These are phyloP conservation scores for Colletotrichum tamarilloi DNA, from an alignment of 2,329 filamentous ascomycete genomes.

Conservation along the genomic window DNA sequence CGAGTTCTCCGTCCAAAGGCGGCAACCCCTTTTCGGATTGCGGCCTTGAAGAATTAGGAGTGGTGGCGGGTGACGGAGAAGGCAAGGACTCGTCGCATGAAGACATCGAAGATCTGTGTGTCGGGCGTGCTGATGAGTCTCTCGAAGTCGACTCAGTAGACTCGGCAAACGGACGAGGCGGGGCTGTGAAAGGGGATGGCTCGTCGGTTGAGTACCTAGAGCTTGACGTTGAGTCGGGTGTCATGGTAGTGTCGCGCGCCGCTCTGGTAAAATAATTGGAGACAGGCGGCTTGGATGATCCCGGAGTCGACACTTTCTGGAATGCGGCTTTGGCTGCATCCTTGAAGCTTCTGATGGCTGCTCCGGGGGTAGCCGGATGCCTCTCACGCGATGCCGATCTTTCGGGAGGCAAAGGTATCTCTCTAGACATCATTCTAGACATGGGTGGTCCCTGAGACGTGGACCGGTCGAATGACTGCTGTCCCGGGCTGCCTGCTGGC, in stretches of 20 bases:
- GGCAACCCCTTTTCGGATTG: conserved; percentile 51
- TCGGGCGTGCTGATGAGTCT: conserved; percentile 32
- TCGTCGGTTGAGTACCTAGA: conserved; percentile 28
- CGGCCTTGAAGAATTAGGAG: conserved; percentile 53
- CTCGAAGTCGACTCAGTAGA: conserved; percentile 13
- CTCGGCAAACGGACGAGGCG: conserved; percentile 13
- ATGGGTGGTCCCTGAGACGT: conserved; percentile 2
- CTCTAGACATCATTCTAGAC: neutral
- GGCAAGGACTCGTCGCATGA: conserved; percentile 50
- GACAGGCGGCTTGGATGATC: conserved; percentile 32
- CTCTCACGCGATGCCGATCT: conserved; percentile 7
- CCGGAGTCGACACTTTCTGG: conserved; percentile 34
- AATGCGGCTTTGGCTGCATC: conserved; percentile 50
- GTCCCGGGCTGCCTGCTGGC: conserved; percentile 15
- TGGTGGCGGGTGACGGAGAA: conserved; percentile 48
- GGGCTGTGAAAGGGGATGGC: neutral
- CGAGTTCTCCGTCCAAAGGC: conserved; percentile 28
- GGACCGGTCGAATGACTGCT: conserved; percentile 22
- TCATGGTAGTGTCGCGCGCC: conserved; percentile 9
- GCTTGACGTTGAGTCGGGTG: conserved; percentile 30
- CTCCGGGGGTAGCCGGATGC: conserved; percentile 8
- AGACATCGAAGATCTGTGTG: conserved; percentile 39
- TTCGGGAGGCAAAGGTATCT: conserved; percentile 6
- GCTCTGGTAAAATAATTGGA: conserved; percentile 27
- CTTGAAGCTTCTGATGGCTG: conserved; percentile 41